Evolutionary conservation across 257 asterid species (phyloP), one percentile per base, ranked within the genome.

Genomic region (Solanum appendiculatum): DNA sequence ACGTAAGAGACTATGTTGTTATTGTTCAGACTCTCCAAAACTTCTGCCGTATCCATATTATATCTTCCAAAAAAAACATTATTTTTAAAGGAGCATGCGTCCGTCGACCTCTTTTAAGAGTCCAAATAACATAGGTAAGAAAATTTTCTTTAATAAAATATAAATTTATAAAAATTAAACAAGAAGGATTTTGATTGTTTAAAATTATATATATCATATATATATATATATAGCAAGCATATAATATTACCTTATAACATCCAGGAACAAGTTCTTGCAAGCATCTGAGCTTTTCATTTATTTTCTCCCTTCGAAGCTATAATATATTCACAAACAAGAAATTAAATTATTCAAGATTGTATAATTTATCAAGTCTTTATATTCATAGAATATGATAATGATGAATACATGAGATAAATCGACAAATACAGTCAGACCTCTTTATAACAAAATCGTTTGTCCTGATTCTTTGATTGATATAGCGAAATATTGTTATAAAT

Each of bases 191-290:
- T 23, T 74, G 21, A 72, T 72, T 36, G 2, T 4, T 1, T 0
- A 36, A 36, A 64, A 64, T 64, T n/a, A 64, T 64, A 64, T 5
- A 64, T 25, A 0, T 60, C 25, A 64, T 5, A 64, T 25, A 0
- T 60, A 1, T 64, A n/a, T n/a, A 48, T 20, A 56, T 7, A 70
- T 70, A 34, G 18, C 1, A 36, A 74, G 51, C 82, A 37, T 36
- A 2, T 23, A 3, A 21, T 37, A 21, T 37, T 86, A 97, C 99
- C 98, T 97, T 96, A 82, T 96, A 97, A 87, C 99, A 96, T 29
- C 99, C 98, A 20, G 99, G 99, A 87, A 97, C 99, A 20, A 97
- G 91, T 91, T 96, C 99, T 89, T 96, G 99, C 90, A 97, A 91
- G 91, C 94, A 92, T 90, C 93, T 95, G 73, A 97, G 91, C 87